These are phyloP conservation scores for Scutellaria minor DNA, from an alignment of 257 asterid genomes.

Conservation along the genomic window DNA sequence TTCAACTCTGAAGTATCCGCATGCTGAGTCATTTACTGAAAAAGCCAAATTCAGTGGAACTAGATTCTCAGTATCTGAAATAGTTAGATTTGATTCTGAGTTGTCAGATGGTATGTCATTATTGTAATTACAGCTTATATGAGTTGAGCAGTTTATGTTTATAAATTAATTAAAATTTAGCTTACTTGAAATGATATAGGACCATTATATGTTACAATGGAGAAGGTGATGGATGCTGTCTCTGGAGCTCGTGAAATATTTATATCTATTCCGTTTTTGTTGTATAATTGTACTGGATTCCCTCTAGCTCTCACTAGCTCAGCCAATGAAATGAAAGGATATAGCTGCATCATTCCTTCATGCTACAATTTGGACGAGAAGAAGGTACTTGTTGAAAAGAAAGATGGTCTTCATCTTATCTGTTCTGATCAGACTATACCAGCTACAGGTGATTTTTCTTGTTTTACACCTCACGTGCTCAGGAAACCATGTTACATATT, in stretches of 20 bases:
- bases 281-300: constrained; percentile 90
- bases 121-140: constrained; percentile 23
- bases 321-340: constrained; percentile 62
- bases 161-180: constrained; percentile 25
- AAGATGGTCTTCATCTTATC: constrained; percentile 77
- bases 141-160: constrained; percentile 31
- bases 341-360: constrained; percentile 70
- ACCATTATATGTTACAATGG: constrained; percentile 74
- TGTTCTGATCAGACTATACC: constrained; percentile 56
- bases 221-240: constrained; percentile 90
- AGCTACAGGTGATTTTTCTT: constrained; percentile 44
- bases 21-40: constrained; percentile 80
- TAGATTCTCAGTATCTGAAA: constrained; percentile 77
- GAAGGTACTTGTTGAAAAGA: constrained; percentile 51
- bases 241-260: constrained; percentile 95
- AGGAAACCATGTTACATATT: constrained; percentile 27
- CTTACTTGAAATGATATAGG: constrained; percentile 53
- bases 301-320: constrained; percentile 75
- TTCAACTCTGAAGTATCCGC: constrained; percentile 75
- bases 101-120: constrained; percentile 59
- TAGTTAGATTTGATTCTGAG: constrained; percentile 71
- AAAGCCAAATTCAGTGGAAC: constrained; percentile 88
- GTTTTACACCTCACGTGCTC: constrained; percentile 35
- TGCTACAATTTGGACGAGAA: constrained; percentile 77
- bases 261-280: constrained; percentile 78